These are phyloP conservation scores for Ilex asprella DNA, from an alignment of 257 asterid species.

Conservation along the genomic window DNA sequence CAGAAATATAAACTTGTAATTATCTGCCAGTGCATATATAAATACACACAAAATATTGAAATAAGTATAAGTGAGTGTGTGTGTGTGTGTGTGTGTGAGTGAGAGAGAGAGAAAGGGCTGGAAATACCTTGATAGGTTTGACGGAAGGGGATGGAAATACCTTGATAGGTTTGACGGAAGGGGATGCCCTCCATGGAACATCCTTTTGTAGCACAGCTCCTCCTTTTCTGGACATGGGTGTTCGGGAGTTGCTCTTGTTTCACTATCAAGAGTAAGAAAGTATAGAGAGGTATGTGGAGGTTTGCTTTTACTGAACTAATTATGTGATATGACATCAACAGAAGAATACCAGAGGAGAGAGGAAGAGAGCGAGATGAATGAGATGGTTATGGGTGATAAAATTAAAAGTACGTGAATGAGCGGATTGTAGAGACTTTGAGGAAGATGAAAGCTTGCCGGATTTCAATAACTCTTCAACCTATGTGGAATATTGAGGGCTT, in stretches of 20 bases:
- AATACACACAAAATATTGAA: background rate
- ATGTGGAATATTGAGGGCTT: no score
- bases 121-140: conserved; percentile 54
- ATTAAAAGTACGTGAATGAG: no score
- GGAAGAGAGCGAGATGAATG: no score
- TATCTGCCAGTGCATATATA: background rate
- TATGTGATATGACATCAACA: no score
- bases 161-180: conserved; percentile 58
- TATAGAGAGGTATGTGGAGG: no score
- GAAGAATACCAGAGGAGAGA: no score
- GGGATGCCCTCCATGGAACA: conserved; percentile 79
- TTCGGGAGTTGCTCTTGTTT: background rate
- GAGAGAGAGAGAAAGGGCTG: conserved; percentile 41
- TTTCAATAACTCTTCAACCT: no score
- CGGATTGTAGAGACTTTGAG: no score
- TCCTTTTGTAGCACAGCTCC: conserved; percentile 48
- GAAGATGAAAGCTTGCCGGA: no score
- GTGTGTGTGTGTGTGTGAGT: background rate
- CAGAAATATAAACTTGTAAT: background rate
- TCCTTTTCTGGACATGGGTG: conserved; percentile 59
- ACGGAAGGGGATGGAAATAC: conserved; percentile 79
- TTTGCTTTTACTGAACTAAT: no score
- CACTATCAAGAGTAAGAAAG: no score
- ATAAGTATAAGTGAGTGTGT: background rate
- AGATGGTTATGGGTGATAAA: no score